Evolutionary conservation across 352 stramenopile species (phyloP).

Genomic region (Globisporangium spinosum): DNA sequence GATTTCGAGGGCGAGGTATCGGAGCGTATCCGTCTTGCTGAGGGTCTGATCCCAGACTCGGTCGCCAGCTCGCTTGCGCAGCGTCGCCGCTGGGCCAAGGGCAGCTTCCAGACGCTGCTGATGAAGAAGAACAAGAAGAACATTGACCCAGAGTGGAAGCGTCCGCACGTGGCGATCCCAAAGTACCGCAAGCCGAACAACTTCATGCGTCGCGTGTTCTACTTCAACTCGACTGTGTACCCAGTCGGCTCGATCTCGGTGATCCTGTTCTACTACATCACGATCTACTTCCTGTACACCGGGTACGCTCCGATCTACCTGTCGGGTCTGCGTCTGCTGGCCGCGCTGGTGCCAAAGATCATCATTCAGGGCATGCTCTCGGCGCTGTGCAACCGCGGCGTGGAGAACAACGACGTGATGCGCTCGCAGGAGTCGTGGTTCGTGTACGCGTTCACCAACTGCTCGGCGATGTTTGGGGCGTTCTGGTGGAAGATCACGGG

Average conservation of each 20-base stretch:
- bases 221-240: conserved; percentile 81
- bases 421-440: conserved; percentile 79
- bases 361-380: conserved; percentile 71
- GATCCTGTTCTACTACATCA: conserved; percentile 84
- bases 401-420: conserved; percentile 81
- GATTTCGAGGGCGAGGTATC: conserved; percentile 77
- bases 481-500: conserved; percentile 84
- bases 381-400: conserved; percentile 66
- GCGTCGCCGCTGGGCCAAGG: conserved; percentile 82
- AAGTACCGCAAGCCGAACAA: conserved; percentile 80
- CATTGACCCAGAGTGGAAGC: conserved; percentile 78
- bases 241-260: conserved; percentile 71
- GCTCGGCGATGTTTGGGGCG: conserved; percentile 64
- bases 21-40: conserved; percentile 74
- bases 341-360: conserved; percentile 68
- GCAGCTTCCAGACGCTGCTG: conserved; percentile 78
- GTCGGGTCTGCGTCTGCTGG: conserved; percentile 60
- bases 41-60: conserved; percentile 78
- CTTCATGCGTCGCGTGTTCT: conserved; percentile 85
- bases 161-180: conserved; percentile 59
- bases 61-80: conserved; percentile 73
- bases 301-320: conserved; percentile 82
- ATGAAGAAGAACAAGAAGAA: conserved; percentile 86
- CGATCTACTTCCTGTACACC: conserved; percentile 84
- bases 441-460: conserved; percentile 82